Base-by-base conservation (phyloP, 805 yeast genomes). In the Saccharomycopsis selenospora region DNA sequence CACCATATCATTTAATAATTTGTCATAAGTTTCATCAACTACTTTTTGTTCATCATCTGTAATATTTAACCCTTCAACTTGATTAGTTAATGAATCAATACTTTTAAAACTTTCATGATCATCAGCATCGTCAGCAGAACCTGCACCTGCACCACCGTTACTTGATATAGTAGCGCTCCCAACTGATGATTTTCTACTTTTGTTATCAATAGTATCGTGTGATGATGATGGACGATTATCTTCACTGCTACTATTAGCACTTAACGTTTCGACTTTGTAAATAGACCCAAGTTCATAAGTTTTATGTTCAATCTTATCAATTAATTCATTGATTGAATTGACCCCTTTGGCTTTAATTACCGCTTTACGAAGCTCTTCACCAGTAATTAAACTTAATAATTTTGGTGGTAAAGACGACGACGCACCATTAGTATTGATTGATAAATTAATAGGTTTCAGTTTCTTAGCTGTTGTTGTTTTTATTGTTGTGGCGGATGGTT, bases 291-390 rank as follows among this genome's bases (percentile, higher is more conserved):
- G 61, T 50, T 71, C 72, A 23, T 74, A 67, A 22, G 75, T 63
- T 49, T 81, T 76, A 47, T 70, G 70, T 57, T 76, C 77, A 46
- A 84, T 84, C 55, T 77, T 82, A 43, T 72, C 75, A 55, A 84
- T 83, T 56, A 84, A 70, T 49, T 82, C 86, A 18, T 73, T 72
- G 7, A 83, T 83, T 23, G 83, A 75, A 52, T 80, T 80, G 47
- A 82, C 79, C 54, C 91, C 91, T 57, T 82, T 83, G 2, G 89
- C 88, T 50, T 78, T 77, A 47, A 84, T 80, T 24, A 85, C 82
- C 0, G 76, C 76, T 28, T 70, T 70, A 47, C 77, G 63, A 18
- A 73, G 54, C 51, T 72, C 76, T 3, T 70, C 66, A 56, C 77
- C 79, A 2, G 76, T 64, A 8, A 75, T 74, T 20, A 69, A 59